Evolutionary conservation across 225 moss, liverwort and hornwort species (phyloP).

Genomic region (Bryum argenteum): DNA sequence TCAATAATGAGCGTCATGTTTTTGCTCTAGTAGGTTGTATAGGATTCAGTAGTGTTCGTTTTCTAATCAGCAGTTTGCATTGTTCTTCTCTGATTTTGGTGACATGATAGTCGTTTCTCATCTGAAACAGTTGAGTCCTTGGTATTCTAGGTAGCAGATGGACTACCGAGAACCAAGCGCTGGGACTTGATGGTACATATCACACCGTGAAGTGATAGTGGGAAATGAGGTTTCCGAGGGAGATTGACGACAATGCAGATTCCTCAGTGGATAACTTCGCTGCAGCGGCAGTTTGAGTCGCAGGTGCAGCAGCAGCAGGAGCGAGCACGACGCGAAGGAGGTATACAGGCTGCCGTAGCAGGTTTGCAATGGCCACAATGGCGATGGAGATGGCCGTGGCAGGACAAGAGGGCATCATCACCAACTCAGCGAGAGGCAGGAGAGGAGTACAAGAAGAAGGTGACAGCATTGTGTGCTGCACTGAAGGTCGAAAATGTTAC

Average conservation of each 20-base stretch:
- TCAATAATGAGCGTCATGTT: not conserved
- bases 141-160: not conserved
- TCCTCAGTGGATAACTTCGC: slow-evolving; percentile 64
- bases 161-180: slow-evolving; percentile 18
- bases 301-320: slow-evolving; percentile 53
- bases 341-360: slow-evolving; percentile 44
- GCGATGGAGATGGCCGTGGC: slow-evolving; percentile 93
- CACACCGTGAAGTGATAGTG: slow-evolving; percentile 33
- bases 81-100: not conserved
- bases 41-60: not conserved
- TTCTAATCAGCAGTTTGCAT: not conserved
- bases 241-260: slow-evolving; percentile 58
- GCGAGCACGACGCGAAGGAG: slow-evolving; percentile 40
- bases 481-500: slow-evolving; percentile 74
- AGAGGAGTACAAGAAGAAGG: slow-evolving; percentile 89
- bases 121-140: not conserved
- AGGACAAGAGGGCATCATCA: slow-evolving; percentile 57
- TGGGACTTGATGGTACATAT: slow-evolving; percentile 34
- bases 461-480: slow-evolving; percentile 79
- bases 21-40: not conserved
- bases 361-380: slow-evolving; percentile 81
- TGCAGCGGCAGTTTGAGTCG: slow-evolving; percentile 66
- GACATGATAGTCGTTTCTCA: not conserved
- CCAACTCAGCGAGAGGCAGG: slow-evolving; percentile 51
- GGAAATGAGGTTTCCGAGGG: slow-evolving; percentile 58